Base-by-base conservation (phyloP, 169 alveolate species). In the Plasmodium berghei region DNA sequence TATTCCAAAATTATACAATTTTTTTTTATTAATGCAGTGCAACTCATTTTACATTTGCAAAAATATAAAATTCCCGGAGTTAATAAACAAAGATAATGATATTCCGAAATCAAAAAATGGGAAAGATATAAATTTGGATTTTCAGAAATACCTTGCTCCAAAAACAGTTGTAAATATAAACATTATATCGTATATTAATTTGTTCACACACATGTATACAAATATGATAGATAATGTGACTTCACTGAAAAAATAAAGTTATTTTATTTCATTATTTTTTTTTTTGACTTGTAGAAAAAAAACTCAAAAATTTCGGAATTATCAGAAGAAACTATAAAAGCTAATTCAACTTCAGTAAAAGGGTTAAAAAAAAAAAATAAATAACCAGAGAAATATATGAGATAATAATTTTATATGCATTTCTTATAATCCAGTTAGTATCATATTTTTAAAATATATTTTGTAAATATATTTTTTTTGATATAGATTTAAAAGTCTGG, bases 21-120 rank as follows among this genome's bases (percentile, higher is more conserved):
- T 16, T 42, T 16, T 20, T 26, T 56, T 28, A 4, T 72, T 20
- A 8, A 8, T 16, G 22, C 69, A 83, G 90, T 71, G 66, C 9
- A 22, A 46, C 18, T 64, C 90, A 4, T 83, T 40, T 69, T 83
- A 67, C 55, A 67, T 83, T 26, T 83, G 75, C 49, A 83, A 83
- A 26, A 48, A 83, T 58, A 49, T 67, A 16, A 83, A 83, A 28
- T 83, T 83, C n/a, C 90, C 90, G 12, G 80, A 64, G 55, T 34
- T 83, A 67, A 52, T n/a, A 28, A n/a, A 63, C 3, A 66, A 28
- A 18, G 75, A 61, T 2, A 40, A 56, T 26, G 18, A 1, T 9
- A 26, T 9, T 48, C 18, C 69, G 24, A 56, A 75, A 52, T 40
- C 56, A 34, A 28, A 24, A 28, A n/a, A 48, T 1, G 74, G 18